Conservation (phyloP, 371 early-diverging fungal species). For the Apophysomyces sp. region DNA sequence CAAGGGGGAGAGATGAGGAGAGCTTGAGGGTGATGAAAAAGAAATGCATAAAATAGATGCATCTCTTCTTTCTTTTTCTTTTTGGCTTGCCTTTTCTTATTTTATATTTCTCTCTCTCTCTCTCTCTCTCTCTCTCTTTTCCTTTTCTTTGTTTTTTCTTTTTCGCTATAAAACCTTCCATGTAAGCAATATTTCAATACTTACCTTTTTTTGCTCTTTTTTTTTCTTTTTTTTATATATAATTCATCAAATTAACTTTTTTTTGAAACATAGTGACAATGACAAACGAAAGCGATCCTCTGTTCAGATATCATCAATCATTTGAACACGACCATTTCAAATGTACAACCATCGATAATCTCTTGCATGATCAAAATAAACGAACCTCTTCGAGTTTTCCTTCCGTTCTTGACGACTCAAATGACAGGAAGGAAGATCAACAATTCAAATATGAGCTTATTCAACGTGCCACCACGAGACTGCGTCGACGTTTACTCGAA, state of each 20-base stretch:
- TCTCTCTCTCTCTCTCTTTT: background rate
- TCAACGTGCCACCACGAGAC: constrained; percentile 18
- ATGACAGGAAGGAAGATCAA: background rate
- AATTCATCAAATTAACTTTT: background rate
- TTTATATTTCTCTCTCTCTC: no score
- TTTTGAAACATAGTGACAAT: background rate
- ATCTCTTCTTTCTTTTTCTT: background rate
- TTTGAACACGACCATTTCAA: background rate
- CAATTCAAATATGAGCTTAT: constrained; percentile 17
- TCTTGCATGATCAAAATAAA: background rate
- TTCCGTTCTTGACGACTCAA: background rate
- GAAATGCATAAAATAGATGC: constrained; percentile 2
- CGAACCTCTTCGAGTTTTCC: background rate
- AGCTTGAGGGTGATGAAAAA: background rate
- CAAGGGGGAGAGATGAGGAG: background rate
- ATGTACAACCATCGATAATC: background rate
- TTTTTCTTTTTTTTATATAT: background rate
- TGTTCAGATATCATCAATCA: background rate
- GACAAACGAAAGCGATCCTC: background rate
- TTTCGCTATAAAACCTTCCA: background rate
- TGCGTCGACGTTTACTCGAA: constrained; percentile 23
- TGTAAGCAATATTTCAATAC: background rate
- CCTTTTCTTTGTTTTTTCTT: background rate
- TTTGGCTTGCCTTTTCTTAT: no score
- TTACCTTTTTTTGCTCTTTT: background rate